Base-by-base conservation (phyloP, 1,284 basidiomycete species). In the Macrocybe sp. region DNA sequence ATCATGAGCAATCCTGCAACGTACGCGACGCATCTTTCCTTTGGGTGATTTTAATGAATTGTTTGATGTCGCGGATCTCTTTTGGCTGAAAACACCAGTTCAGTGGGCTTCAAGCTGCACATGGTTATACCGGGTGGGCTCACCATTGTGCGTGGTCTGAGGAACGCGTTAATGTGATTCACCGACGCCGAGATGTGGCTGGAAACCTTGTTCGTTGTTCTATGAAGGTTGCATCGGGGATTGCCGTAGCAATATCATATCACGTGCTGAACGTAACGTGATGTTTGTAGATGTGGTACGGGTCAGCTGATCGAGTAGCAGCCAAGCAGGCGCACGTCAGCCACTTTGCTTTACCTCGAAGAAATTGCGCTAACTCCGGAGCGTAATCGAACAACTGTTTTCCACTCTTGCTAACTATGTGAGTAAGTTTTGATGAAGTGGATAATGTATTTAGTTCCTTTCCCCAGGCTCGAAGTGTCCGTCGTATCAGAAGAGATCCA, bases 61-160 rank as follows among this genome's bases (percentile, higher is more conserved):
- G 79, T 81, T 99, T 99, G 81, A 99, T 98, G 75, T 99, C 96
- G 64, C 82, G 81, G 75, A 99, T 86, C 84, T 98, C 92, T 78
- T 97, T 92, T 55, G 96, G 95, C 96, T 97, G 66, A 2, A 30
- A 16, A 45, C 29, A 41, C 42, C 4, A 46, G 45, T 28, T 49
- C 29, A 22, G 46, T 39, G 41, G 47, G 31, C 7, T 41, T n/a
- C 16, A n/a, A 16, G 29, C n/a, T 36, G 36, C 31, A 28, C 6
- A 37, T 39, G 11, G 14, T 14, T 37, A 37, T 9, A 44, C 39
- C 40, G 34, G 30, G 43, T 53, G 49, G 40, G 55, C 64, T 66
- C 61, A 58, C 66, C 66, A 68, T 68, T 60, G 64, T 67, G 59
- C 61, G 56, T 57, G 54, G 59, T 62, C 59, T 64, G 64, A 61